These are phyloP conservation scores for Hericium rajendrae DNA, from an alignment of 768 basidiomycete genomes.

Conservation along the genomic window DNA sequence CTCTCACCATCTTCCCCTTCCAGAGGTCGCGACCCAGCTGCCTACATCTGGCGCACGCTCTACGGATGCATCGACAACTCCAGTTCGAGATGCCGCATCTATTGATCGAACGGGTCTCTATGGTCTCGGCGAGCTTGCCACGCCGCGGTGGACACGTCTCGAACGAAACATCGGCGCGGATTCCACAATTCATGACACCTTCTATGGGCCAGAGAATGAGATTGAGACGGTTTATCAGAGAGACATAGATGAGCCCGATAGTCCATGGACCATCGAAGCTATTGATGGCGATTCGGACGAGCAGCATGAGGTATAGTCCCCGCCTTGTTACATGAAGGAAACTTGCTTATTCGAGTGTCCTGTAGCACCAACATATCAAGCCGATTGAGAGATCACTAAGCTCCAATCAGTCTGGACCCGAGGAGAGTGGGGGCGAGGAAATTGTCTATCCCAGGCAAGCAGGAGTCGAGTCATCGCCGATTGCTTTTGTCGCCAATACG, in stretches of 20 bases:
- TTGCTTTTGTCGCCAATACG: conserved; percentile 9
- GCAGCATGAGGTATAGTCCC: conserved; percentile 47
- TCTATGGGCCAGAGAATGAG: conserved; percentile 24
- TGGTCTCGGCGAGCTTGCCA: conserved; percentile 92
- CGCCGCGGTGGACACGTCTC: conserved; percentile 81
- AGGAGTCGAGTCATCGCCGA: conserved; percentile 14
- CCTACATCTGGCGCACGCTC: conserved; percentile 53
- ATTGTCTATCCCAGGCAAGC: conserved; percentile 74
- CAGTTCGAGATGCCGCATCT: conserved; percentile 62
- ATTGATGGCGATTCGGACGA: conserved; percentile 73
- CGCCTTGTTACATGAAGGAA: conserved; percentile 2
- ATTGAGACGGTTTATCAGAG: conserved; percentile 18
- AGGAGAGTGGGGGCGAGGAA: conserved; percentile 86
- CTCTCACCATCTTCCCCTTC: conserved; percentile 45
- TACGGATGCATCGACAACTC: conserved; percentile 51
- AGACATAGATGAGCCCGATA: conserved; percentile 56
- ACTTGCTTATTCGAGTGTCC: conserved; percentile 2
- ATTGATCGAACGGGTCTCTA: conserved; percentile 85
- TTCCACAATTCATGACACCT: conserved; percentile 24
- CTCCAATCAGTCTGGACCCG: conserved; percentile 54
- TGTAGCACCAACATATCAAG: conserved; percentile 35
- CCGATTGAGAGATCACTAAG: conserved; percentile 43
- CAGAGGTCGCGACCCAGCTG: conserved; percentile 27
- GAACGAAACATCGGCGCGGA: conserved; percentile 28
- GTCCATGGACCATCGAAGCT: conserved; percentile 85